Conservation (phyloP, 2,329 filamentous ascomycete species). For the Cryphonectria radicalis region DNA sequence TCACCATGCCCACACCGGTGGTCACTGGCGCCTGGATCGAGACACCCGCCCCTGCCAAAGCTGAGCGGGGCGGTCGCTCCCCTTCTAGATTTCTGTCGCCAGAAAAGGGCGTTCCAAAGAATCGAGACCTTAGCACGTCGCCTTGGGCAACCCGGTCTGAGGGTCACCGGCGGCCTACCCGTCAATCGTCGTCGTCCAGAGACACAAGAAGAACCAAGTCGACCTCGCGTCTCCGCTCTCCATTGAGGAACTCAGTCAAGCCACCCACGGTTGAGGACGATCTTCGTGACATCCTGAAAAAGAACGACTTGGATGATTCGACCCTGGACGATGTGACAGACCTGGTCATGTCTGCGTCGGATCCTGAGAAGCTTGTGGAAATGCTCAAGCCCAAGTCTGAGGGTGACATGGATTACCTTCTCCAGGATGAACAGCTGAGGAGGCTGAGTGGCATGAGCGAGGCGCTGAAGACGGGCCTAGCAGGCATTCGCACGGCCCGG, state of each 20-base stretch:
- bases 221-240: constrained; percentile 48
- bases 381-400: constrained; percentile 33
- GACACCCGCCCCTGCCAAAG: constrained; percentile 54
- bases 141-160: constrained; percentile 26
- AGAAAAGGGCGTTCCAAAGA: not conserved
- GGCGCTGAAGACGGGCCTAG: constrained; percentile 54
- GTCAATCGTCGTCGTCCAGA: constrained; percentile 36
- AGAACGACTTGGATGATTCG: constrained; percentile 61
- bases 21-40: constrained; percentile 62
- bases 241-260: constrained; percentile 57
- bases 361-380: constrained; percentile 36
- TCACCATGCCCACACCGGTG: constrained; percentile 56
- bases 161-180: constrained; percentile 30
- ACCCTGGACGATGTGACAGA: constrained; percentile 63
- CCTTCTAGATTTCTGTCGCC: constrained; percentile 18
- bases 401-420: constrained; percentile 29
- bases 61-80: constrained; percentile 38
- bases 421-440: constrained; percentile 48
- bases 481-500: constrained; percentile 58
- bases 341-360: constrained; percentile 43
- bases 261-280: constrained; percentile 61
- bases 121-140: constrained; percentile 22
- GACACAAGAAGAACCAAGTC: constrained; percentile 44
- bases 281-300: constrained; percentile 55
- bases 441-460: constrained; percentile 56